Evolutionary conservation across 371 early-diverging fungal genomes (phyloP).

Genomic region (Syncephalastrum racemosum): DNA sequence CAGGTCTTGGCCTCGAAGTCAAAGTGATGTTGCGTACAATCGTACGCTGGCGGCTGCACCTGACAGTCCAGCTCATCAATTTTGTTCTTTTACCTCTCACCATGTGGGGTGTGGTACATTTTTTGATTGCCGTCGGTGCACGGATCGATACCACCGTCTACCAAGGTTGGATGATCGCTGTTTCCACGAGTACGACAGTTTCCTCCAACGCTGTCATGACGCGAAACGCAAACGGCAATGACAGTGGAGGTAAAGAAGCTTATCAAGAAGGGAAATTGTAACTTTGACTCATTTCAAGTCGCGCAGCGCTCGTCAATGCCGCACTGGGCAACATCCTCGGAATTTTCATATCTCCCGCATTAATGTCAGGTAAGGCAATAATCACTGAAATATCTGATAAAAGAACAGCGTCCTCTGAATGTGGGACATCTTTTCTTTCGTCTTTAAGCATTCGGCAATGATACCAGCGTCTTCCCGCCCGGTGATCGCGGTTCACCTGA

Average conservation of each 20-base stretch:
- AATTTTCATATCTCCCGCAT: slow-evolving; percentile 67
- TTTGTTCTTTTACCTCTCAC: slow-evolving; percentile 60
- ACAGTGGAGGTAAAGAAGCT: slow-evolving; percentile 43
- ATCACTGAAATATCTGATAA: too few species aligned
- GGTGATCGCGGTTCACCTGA: slow-evolving; percentile 52
- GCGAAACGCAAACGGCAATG: slow-evolving; percentile 67
- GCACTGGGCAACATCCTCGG: slow-evolving; percentile 68
- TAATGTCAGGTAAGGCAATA: slow-evolving; percentile 49
- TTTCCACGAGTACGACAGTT: slow-evolving; percentile 73
- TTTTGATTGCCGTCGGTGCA: slow-evolving; percentile 45
- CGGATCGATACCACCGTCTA: slow-evolving; percentile 54
- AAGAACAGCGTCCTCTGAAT: too few species aligned
- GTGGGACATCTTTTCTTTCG: slow-evolving; percentile 15
- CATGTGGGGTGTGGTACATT: slow-evolving; percentile 55
- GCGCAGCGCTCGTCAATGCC: slow-evolving; percentile 63
- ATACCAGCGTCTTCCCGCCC: slow-evolving; percentile 34
- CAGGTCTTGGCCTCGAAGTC: slow-evolving; percentile 67
- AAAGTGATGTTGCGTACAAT: slow-evolving; percentile 55
- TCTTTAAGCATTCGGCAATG: slow-evolving; percentile 39
- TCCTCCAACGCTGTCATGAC: slow-evolving; percentile 80
- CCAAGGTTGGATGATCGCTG: slow-evolving; percentile 67
- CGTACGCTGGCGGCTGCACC: slow-evolving; percentile 59
- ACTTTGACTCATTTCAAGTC: too few species aligned
- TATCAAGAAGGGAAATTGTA: too few species aligned
- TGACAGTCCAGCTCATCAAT: slow-evolving; percentile 59